These are phyloP conservation scores for Globisporangium irregulare DNA, from an alignment of 352 stramenopile genomes.

Conservation along the genomic window DNA sequence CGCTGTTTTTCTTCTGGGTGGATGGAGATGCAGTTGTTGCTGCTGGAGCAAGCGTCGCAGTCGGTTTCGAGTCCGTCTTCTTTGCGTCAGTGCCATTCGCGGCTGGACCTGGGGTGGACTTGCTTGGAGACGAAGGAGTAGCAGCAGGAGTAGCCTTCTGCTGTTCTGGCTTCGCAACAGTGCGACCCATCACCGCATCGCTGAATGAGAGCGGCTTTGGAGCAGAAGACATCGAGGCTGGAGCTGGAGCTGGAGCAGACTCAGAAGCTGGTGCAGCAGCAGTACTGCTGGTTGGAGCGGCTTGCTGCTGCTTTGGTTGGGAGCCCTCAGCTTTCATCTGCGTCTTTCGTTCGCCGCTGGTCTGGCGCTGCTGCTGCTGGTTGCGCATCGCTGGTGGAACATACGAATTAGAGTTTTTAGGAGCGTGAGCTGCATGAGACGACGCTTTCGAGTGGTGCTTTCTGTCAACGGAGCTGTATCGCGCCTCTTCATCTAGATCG, in stretches of 20 bases:
- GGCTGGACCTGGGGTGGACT: not conserved
- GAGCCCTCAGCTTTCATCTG: slow-evolving; percentile 14
- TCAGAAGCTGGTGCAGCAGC: slow-evolving; percentile 10
- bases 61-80: slow-evolving; percentile 10
- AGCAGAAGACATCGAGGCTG: slow-evolving; percentile 9
- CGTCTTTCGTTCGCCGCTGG: slow-evolving; percentile 28
- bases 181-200: slow-evolving; percentile 58
- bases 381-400: slow-evolving; percentile 67
- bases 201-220: slow-evolving; percentile 70
- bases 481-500: slow-evolving; percentile 93
- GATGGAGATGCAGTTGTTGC: not conserved
- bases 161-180: slow-evolving; percentile 17
- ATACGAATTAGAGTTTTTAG: slow-evolving; percentile 45
- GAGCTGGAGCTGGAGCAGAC: too few species aligned
- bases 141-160: slow-evolving; percentile 3
- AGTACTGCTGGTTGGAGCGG: not conserved
- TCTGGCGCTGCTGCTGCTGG: slow-evolving; percentile 33
- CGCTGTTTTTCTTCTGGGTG: slow-evolving; percentile 11
- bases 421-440: not conserved
- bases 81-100: slow-evolving; percentile 9
- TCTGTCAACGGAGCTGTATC: slow-evolving; percentile 93
- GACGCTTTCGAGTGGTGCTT: slow-evolving; percentile 21
- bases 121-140: slow-evolving; percentile 3
- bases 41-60: slow-evolving; percentile 6
- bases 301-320: slow-evolving; percentile 12